Evolutionary conservation across 2,329 filamentous ascomycete species (phyloP).

Genomic region (Aurifilum marmelostoma): DNA sequence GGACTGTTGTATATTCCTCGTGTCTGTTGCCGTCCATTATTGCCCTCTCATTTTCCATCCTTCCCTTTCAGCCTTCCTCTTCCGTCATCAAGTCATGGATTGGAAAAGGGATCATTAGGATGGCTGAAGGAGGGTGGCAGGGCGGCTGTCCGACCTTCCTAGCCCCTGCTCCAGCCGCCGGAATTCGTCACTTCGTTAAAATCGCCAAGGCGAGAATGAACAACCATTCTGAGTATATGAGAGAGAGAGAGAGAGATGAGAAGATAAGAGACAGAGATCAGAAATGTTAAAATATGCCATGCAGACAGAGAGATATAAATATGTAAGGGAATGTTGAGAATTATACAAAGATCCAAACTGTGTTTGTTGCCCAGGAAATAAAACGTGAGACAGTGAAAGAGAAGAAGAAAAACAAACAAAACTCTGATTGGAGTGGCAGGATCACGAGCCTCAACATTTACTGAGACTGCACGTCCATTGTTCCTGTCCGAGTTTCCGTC

Average conservation of each 20-base stretch:
- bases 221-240: background rate
- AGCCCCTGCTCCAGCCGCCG: background rate
- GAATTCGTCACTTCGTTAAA: slow-evolving; percentile 12
- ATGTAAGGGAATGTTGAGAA: slow-evolving; percentile 15
- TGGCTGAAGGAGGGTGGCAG: background rate
- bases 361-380: slow-evolving; percentile 3
- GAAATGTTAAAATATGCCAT: slow-evolving; percentile 1
- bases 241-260: background rate
- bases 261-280: slow-evolving; percentile 2
- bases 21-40: slow-evolving; percentile 21
- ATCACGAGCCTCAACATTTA: slow-evolving; percentile 8
- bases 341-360: slow-evolving; percentile 16
- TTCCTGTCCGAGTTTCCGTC: background rate
- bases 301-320: background rate
- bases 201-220: background rate
- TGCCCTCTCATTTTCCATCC: slow-evolving; percentile 20
- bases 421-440: slow-evolving; percentile 1
- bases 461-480: background rate
- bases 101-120: slow-evolving; percentile 14
- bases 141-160: slow-evolving; percentile 1
- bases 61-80: slow-evolving; percentile 29
- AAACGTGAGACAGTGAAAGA: background rate
- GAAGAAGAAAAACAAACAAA: background rate
- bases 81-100: slow-evolving; percentile 30
- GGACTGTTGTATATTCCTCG: slow-evolving; percentile 5